A percentile compares a stretch with the other conserved stretches of the same genome.
Conservation (phyloP, 306 rosid species). For the Gastrolobium bilobum region DNA sequence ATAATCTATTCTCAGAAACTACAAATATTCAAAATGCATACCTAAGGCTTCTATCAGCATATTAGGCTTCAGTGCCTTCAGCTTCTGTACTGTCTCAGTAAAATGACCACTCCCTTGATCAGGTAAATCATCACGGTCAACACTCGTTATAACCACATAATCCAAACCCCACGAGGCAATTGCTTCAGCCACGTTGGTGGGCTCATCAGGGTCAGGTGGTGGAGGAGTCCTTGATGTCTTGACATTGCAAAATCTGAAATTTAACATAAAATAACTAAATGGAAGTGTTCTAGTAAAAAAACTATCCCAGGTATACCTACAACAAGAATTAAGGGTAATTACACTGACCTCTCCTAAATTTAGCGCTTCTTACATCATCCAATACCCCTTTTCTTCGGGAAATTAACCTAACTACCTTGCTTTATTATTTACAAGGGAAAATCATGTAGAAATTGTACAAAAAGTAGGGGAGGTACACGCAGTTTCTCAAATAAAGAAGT, state of each 20-base stretch:
- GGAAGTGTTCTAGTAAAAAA: conserved; percentile 27
- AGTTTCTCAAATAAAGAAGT: conserved; percentile 9
- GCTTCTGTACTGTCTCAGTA: conserved; percentile 89
- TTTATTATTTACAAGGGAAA: not conserved
- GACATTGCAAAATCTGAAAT: conserved; percentile 92
- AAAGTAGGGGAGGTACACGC: not conserved
- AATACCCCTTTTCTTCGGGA: not conserved
- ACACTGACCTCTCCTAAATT: not conserved
- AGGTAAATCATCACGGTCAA: conserved; percentile 94
- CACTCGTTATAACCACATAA: conserved; percentile 97
- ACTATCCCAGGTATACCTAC: not conserved
- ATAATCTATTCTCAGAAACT: conserved; percentile 31
- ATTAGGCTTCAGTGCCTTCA: conserved; percentile 88
- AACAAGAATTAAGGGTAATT: not conserved
- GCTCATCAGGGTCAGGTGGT: conserved; percentile 94
- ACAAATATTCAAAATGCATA: conserved; percentile 49
- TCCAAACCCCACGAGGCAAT: conserved; percentile 99
- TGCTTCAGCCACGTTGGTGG: conserved; percentile 98
- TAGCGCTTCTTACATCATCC: conserved; percentile 8
- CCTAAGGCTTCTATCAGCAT: conserved; percentile 96
- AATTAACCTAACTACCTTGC: not conserved
- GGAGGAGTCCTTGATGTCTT: conserved; percentile 98
- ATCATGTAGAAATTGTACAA: not conserved
- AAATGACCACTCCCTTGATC: conserved; percentile 99
- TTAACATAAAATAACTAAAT: conserved; percentile 29